phyloP scores from a whole-genome alignment of 73 alveolate species.

The Blepharisma japonicum region DNA sequence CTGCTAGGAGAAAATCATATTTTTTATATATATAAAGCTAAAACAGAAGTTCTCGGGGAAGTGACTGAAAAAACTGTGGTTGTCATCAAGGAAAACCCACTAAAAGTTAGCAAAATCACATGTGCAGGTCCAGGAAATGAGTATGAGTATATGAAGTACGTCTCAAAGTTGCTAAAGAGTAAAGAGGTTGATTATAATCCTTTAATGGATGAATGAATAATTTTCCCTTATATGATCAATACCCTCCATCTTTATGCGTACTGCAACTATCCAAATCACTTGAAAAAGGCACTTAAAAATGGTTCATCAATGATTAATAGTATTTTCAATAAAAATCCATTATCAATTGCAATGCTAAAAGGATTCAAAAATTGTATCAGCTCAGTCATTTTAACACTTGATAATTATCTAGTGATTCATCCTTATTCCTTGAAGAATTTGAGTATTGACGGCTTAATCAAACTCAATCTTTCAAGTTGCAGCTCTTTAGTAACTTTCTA shows the following conservation, averaged over 20 bases:
- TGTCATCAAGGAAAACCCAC: too few relatives aligned
- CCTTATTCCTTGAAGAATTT: neutral
- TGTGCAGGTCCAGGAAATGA: too few relatives aligned
- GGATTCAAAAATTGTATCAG: neutral
- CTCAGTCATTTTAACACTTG: neutral
- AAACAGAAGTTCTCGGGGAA: too few relatives aligned
- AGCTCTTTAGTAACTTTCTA: neutral
- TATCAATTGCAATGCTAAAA: neutral
- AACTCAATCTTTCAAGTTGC: neutral
- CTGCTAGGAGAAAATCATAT: too few relatives aligned
- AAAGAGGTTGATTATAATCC: neutral
- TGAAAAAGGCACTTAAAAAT: too few relatives aligned
- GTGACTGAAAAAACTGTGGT: too few relatives aligned
- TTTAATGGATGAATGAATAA: neutral
- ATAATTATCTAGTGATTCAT: neutral
- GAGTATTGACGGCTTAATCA: constrained; percentile 13
- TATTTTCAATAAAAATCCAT: neutral
- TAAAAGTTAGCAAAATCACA: too few relatives aligned
- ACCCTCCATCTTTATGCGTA: neutral
- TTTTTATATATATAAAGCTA: too few relatives aligned
- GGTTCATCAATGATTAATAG: too few relatives aligned
- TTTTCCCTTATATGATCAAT: constrained; percentile 4
- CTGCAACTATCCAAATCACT: too few relatives aligned
- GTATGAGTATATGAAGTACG: too few relatives aligned
- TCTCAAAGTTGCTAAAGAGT: too few relatives aligned